A percentile compares a stretch with the other conserved stretches of the same genome.
phyloP scores from a whole-genome alignment of 805 yeast genomes.

The Candida yuanshanica region DNA sequence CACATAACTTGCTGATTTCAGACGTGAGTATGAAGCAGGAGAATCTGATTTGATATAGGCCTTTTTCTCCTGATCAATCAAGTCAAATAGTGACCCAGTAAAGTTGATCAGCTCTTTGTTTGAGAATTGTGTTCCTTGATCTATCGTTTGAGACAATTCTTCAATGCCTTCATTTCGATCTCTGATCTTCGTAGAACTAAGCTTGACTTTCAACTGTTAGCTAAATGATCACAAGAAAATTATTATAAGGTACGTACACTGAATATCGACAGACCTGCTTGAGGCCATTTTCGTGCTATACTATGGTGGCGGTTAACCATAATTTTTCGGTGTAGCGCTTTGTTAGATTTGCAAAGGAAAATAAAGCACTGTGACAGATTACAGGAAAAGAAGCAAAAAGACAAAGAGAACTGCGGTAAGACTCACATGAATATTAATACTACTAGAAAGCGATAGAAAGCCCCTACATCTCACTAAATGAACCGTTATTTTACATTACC shows the following conservation, averaged over 20 bases:
- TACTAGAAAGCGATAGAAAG: no score
- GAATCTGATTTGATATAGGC: conserved; percentile 23
- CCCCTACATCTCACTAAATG: background rate
- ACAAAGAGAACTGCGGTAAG: no score
- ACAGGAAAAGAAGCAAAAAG: no score
- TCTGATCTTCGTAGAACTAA: conserved; percentile 46
- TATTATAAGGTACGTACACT: background rate
- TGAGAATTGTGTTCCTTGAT: conserved; percentile 20
- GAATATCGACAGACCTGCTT: background rate
- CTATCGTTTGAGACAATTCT: conserved; percentile 28
- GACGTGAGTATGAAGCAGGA: conserved; percentile 25
- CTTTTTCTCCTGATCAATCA: conserved; percentile 32
- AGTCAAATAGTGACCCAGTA: conserved; percentile 25
- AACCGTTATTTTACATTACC: conserved; percentile 1
- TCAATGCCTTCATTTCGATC: conserved; percentile 50
- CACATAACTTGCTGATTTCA: conserved; percentile 28
- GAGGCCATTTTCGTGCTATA: background rate
- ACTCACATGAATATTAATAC: no score
- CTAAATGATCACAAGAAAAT: background rate
- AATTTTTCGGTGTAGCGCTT: background rate
- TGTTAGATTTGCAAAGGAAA: no score
- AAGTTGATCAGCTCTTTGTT: conserved; percentile 20
- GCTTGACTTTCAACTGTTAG: conserved; percentile 16
- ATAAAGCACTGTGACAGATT: no score
- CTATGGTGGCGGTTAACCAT: no score